Percentiles rank a stretch among this genome's conserved stretches.
Evolutionary conservation across 805 yeast genomes (phyloP).

Genomic region (Myxozyma sirexii): DNA sequence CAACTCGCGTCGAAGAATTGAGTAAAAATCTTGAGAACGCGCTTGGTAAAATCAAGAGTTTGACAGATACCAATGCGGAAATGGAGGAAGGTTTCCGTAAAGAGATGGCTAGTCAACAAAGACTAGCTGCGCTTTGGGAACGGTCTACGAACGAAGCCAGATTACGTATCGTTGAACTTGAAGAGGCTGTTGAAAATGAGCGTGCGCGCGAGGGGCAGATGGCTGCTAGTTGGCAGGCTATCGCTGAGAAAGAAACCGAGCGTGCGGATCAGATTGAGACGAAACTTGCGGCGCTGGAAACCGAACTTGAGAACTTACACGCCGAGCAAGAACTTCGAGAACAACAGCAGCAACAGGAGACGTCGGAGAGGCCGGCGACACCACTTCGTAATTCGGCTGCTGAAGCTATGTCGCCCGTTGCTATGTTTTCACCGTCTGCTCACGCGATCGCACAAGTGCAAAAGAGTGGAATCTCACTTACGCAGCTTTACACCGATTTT

Average conservation of each 20-base stretch:
- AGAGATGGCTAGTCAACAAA: slow-evolving; percentile 65
- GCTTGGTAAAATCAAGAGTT: slow-evolving; percentile 50
- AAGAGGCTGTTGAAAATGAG: slow-evolving; percentile 50
- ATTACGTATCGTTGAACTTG: slow-evolving; percentile 57
- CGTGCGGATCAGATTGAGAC: slow-evolving; percentile 45
- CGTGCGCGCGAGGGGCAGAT: slow-evolving; percentile 46
- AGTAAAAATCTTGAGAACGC: slow-evolving; percentile 49
- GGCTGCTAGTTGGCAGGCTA: slow-evolving; percentile 44
- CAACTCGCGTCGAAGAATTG: slow-evolving; percentile 45
- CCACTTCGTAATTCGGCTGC: slow-evolving; percentile 23
- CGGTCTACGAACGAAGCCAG: slow-evolving; percentile 56
- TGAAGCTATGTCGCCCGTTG: slow-evolving; percentile 19
- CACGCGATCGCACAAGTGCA: slow-evolving; percentile 53
- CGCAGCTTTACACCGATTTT: slow-evolving; percentile 67
- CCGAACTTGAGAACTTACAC: slow-evolving; percentile 42
- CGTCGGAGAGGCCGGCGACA: slow-evolving; percentile 19
- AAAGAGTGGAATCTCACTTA: slow-evolving; percentile 59
- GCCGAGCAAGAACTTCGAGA: slow-evolving; percentile 22
- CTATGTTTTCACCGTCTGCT: slow-evolving; percentile 58
- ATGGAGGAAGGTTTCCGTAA: slow-evolving; percentile 56
- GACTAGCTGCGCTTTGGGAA: slow-evolving; percentile 59
- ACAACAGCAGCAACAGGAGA: slow-evolving; percentile 3
- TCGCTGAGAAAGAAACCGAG: slow-evolving; percentile 45
- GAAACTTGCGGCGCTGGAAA: slow-evolving; percentile 51
- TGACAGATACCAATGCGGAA: slow-evolving; percentile 49